phyloP scores from a whole-genome alignment of 1,139 yeast genomes.

The Debaryomycetaceae sp. region DNA sequence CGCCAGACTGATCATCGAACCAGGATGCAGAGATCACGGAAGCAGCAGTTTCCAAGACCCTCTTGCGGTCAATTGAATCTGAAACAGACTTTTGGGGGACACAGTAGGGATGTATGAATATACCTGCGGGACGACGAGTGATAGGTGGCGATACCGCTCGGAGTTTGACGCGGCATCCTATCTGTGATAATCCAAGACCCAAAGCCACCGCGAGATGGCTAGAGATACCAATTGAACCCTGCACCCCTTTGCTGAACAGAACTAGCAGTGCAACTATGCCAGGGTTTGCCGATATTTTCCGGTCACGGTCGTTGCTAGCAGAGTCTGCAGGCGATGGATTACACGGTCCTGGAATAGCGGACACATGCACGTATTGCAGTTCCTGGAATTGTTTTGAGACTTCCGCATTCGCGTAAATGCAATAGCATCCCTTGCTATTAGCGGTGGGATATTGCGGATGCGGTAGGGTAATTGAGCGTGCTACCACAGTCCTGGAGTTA shows the following conservation, averaged over 20 bases:
- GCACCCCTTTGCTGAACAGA: too few relatives aligned
- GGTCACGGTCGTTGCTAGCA: slow-evolving; percentile 2
- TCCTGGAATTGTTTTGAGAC: too few relatives aligned
- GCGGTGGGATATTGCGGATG: slow-evolving; percentile 22
- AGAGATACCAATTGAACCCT: slow-evolving; percentile 47
- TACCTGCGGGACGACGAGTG: slow-evolving; percentile 28
- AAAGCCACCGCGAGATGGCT: slow-evolving; percentile 47
- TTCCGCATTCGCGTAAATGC: slow-evolving; percentile 33
- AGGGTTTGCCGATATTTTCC: slow-evolving; percentile 23
- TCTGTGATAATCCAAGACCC: slow-evolving; percentile 26
- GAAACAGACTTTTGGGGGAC: slow-evolving; percentile 27
- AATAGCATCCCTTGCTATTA: slow-evolving; percentile 12
- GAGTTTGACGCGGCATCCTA: slow-evolving; percentile 47
- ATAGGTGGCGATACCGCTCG: slow-evolving; percentile 36
- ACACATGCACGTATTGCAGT: too few relatives aligned
- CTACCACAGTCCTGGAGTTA: slow-evolving; percentile 2
- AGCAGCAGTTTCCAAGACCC: slow-evolving; percentile 12
- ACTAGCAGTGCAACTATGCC: slow-evolving; percentile 47
- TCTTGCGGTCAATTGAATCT: slow-evolving; percentile 20
- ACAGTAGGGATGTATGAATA: slow-evolving; percentile 47
- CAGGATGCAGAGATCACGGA: slow-evolving; percentile 10
- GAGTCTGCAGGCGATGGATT: slow-evolving; percentile 7
- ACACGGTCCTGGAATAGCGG: slow-evolving; percentile 47
- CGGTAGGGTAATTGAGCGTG: slow-evolving; percentile 50
- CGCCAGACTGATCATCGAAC: slow-evolving; percentile 6